These are phyloP conservation scores for Hemisphaericaspora subhashii DNA, from an alignment of 1,139 yeast species.

Conservation along the genomic window DNA sequence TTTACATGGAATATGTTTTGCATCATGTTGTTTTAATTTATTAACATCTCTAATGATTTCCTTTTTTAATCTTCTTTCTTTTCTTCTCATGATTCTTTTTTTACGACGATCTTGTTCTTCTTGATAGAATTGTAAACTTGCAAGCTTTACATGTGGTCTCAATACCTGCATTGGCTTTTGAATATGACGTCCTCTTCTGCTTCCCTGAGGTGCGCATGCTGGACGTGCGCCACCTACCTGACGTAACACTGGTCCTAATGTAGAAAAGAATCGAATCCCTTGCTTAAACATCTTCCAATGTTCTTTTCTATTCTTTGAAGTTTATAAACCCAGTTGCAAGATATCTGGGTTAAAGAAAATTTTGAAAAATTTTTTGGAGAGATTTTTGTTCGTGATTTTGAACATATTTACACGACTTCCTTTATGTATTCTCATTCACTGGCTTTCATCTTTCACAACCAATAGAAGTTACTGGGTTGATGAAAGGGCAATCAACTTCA, in stretches of 20 bases:
- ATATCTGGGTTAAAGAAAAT: too few species aligned
- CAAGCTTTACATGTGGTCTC: conserved; percentile 26
- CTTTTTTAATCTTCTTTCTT: conserved; percentile 42
- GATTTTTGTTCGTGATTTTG: too few species aligned
- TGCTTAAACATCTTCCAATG: conserved; percentile 2
- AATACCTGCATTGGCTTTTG: too few species aligned
- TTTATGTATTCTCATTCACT: too few species aligned
- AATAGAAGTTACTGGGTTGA: too few species aligned
- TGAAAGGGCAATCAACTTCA: not conserved
- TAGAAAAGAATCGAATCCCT: conserved; percentile 5
- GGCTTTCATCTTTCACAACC: too few species aligned
- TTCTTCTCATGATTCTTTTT: conserved; percentile 38
- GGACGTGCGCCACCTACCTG: too few species aligned
- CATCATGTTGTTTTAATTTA: conserved; percentile 41
- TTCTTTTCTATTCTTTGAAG: too few species aligned
- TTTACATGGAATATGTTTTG: conserved; percentile 32
- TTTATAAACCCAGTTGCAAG: too few species aligned
- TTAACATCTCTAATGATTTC: conserved; percentile 48
- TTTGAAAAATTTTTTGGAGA: too few species aligned
- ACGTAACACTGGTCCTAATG: not conserved
- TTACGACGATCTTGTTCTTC: conserved; percentile 31
- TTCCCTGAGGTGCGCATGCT: not conserved
- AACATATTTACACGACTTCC: too few species aligned
- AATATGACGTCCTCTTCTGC: too few species aligned
- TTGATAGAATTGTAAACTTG: conserved; percentile 34